These are phyloP conservation scores for Tricholoma matsutake DNA, from an alignment of 768 basidiomycete species.

Conservation along the genomic window DNA sequence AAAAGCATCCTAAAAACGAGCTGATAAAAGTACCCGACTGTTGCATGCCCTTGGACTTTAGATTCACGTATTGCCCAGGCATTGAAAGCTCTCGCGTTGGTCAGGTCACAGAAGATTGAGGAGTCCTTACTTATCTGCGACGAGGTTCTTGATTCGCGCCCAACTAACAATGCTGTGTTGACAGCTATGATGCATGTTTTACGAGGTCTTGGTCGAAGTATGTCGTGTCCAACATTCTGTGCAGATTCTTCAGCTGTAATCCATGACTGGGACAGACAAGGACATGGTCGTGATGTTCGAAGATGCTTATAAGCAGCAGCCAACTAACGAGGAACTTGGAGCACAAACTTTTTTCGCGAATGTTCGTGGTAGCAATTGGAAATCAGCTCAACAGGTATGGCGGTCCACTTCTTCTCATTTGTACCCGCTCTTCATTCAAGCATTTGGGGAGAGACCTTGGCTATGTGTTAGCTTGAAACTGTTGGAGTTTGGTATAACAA, in stretches of 20 bases:
- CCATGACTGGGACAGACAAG: slow-evolving; percentile 41
- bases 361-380: slow-evolving; percentile 78
- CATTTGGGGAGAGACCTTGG: not conserved
- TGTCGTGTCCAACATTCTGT: slow-evolving; percentile 16
- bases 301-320: slow-evolving; percentile 79
- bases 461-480: not conserved
- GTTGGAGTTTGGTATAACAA: not conserved
- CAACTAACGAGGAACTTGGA: slow-evolving; percentile 78
- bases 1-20: slow-evolving; percentile 75
- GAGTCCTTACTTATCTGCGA: slow-evolving; percentile 78
- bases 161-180: slow-evolving; percentile 69
- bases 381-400: slow-evolving; percentile 75
- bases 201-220: slow-evolving; percentile 70
- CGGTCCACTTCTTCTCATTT: not conserved
- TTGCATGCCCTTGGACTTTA: slow-evolving; percentile 7
- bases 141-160: slow-evolving; percentile 71
- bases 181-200: slow-evolving; percentile 84
- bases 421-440: not conserved
- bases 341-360: slow-evolving; percentile 85
- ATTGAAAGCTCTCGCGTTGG: slow-evolving; percentile 79
- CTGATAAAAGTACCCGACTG: slow-evolving; percentile 56
- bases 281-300: slow-evolving; percentile 86
- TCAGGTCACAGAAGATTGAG: slow-evolving; percentile 83
- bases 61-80: slow-evolving; percentile 42
- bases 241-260: slow-evolving; percentile 5